Evolutionary conservation across 75 land plant genomes (phyloP), one percentile per base, ranked within the genome.

Genomic region (Adiantum capillusveneris): DNA sequence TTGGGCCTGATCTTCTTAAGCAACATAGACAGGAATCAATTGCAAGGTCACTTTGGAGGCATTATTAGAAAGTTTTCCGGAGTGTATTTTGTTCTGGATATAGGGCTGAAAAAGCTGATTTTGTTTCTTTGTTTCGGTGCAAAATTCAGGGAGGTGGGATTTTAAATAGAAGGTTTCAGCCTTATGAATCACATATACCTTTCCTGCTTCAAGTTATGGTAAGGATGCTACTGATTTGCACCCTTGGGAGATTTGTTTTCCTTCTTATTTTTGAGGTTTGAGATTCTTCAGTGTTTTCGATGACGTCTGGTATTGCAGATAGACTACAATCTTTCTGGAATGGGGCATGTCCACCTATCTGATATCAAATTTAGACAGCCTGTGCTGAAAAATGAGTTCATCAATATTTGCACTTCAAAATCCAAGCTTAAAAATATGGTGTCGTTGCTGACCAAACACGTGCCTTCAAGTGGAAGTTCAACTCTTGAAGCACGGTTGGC

Each of bases 281-380:
- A 12, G 0, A 13, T 60, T 16, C 24, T 60, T 7, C 1, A 11
- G 25, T 20, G 25, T 51, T 6, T 11, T 21, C 3, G n/a, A n/a
- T n/a, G n/a, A n/a, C n/a, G n/a, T n/a, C n/a, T n/a, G n/a, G n/a
- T 12, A 12, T 29, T 55, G 53, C 72, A 94, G 99, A 66, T 94
- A 59, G 99, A 94, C 63, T 70, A 90, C 39, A 94, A 94, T 57
- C 77, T 94, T 50, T 81, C 81, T 80, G 99, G 99, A 26, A 94
- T 94, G 99, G 82, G 96, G 34, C 86, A 60, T 63, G 11, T 94
- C 25, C 96, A 94, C 63, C 48, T 80, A 9, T 79, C 91, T 28
- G 75, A 70, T 57, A 18, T 86, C 54, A 85, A 88, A 65, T 94
- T 94, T 41, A 82, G 99, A 11, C 65, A 65, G 62, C 96, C 99